Evolutionary conservation across 805 yeast genomes (phyloP), one percentile per base, ranked within the genome.

Genomic region (Kazachstania psychrophila): DNA sequence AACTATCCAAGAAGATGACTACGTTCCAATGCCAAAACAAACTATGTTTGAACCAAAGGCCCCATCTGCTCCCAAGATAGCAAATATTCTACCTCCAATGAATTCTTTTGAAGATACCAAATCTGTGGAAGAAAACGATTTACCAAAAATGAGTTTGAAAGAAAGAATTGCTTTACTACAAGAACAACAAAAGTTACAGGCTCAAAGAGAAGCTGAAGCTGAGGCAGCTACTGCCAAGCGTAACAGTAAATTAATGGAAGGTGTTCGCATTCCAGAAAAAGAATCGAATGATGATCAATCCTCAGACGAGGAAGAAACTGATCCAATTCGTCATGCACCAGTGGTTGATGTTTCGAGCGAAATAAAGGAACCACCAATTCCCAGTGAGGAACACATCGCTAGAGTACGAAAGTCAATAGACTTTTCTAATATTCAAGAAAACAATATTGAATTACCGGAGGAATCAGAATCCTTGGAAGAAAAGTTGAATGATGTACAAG

Each of bases 91-190:
- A 15, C 39, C 41, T 28, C 42, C 44, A 18, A 31, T 38, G 2
- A 40, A 36, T 16, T 36, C 19, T 19, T 18, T 20, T 17, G 43
- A 38, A 12, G 41, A 37, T 8, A 41, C 39, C 5, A 33, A 31
- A 0, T 41, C 45, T 40, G 34, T 51, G 5, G 46, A 51, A 18
- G 64, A 67, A 39, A 74, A 67, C 20, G 79, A 70, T 23, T 73
- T 70, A 23, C 95, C 95, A 7, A 77, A 82, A 47, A 61, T 87
- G 65, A 79, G 94, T 39, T 65, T 89, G 49, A 81, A 81, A 54
- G 96, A 92, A 48, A 72, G 97, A 46, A 86, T 89, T 54, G 85
- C 86, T 5, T 51, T 84, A 51, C 66, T 89, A 34, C 95, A 88
- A 56, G 74, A 84, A 51, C 77, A 78, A 40, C 95, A 85, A 53